phyloP scores from a whole-genome alignment of 768 basidiomycete genomes.

The Hydnomerulius pinastri region DNA sequence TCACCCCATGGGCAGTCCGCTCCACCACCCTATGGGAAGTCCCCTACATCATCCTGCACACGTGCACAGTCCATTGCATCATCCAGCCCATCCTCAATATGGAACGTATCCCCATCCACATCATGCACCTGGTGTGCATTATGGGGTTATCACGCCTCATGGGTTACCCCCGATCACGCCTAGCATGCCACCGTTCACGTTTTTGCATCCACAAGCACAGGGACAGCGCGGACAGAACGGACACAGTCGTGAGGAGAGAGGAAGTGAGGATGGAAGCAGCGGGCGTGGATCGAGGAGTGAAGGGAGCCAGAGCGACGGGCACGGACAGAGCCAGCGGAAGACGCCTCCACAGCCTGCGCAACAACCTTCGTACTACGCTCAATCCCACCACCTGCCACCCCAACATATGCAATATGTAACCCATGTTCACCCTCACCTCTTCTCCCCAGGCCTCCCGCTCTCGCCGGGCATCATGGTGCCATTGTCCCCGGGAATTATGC shows the following conservation, averaged over 20 bases:
- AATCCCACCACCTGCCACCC: slow-evolving; percentile 15
- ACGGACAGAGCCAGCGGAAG: slow-evolving; percentile 11
- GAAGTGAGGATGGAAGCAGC: slow-evolving; percentile 2
- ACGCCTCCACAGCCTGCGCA: slow-evolving; percentile 1
- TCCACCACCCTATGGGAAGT: slow-evolving; percentile 42
- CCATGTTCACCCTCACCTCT: slow-evolving; percentile 25
- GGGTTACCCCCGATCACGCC: slow-evolving; percentile 94
- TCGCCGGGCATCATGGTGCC: slow-evolving; percentile 33
- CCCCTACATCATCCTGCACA: slow-evolving; percentile 33
- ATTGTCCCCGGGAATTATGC: slow-evolving; percentile 26
- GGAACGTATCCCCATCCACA: slow-evolving; percentile 24
- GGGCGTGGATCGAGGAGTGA: slow-evolving; percentile 5
- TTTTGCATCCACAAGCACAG: slow-evolving; percentile 55
- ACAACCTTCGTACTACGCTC: slow-evolving; percentile 13
- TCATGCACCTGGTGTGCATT: slow-evolving; percentile 20
- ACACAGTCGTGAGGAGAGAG: neutral
- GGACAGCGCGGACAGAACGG: slow-evolving; percentile 24
- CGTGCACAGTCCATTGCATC: slow-evolving; percentile 34
- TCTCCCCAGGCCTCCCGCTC: slow-evolving; percentile 33
- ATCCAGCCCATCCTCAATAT: slow-evolving; percentile 31
- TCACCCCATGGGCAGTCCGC: slow-evolving; percentile 32
- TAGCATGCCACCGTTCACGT: slow-evolving; percentile 94
- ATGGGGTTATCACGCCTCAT: slow-evolving; percentile 61
- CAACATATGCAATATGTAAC: slow-evolving; percentile 23
- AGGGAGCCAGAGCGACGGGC: slow-evolving; percentile 2